A percentile compares a stretch with the other conserved stretches of the same genome.
Evolutionary conservation across 1,284 basidiomycete genomes (phyloP).

Genomic region (Cryptococcus neoformans): DNA sequence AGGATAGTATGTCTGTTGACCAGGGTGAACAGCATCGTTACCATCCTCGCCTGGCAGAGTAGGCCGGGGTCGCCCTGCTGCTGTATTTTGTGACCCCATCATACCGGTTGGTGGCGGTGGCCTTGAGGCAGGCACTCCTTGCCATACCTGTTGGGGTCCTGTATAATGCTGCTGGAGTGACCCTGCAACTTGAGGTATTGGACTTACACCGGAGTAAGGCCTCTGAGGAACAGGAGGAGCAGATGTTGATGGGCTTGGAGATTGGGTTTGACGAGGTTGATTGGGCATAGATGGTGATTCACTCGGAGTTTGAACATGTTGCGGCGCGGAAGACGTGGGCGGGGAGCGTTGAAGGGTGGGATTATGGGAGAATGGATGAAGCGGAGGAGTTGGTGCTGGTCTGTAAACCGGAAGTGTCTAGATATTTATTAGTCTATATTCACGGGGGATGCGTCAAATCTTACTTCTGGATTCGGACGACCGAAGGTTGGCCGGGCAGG

Average conservation of each 20-base stretch:
- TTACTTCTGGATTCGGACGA: constrained; percentile 8
- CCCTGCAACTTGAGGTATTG: not conserved
- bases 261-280: not conserved
- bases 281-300: not conserved
- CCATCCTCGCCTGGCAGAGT: no score
- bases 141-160: no score
- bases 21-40: no score
- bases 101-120: no score
- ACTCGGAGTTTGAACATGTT: not conserved
- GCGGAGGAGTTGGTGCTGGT: constrained; percentile 29
- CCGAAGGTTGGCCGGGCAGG: not conserved
- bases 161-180: no score
- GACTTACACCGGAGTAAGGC: not conserved
- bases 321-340: not conserved
- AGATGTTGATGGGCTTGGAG: constrained; percentile 1
- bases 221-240: constrained; percentile 2
- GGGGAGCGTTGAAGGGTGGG: not conserved
- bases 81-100: no score
- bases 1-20: no score
- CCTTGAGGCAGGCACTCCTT: no score
- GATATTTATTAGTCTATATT: not conserved
- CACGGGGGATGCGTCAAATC: not conserved
- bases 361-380: constrained; percentile 9
- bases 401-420: constrained; percentile 32
- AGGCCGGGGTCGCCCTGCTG: no score